These are phyloP conservation scores for Fraxinus angustifolia DNA, from an alignment of 305 asterid genomes.

Conservation along the genomic window DNA sequence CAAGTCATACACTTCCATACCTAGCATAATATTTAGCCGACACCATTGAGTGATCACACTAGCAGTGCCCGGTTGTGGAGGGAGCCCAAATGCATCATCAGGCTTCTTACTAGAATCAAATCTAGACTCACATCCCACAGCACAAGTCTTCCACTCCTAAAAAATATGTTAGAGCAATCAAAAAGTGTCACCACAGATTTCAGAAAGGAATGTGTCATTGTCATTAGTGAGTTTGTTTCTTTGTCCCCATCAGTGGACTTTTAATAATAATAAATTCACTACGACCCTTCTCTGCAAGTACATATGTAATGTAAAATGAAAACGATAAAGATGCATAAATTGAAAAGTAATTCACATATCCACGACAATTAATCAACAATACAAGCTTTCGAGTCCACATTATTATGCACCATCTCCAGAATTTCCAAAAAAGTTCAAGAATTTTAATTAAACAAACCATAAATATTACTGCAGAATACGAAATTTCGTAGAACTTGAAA, in stretches of 20 bases:
- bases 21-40: constrained; percentile 59
- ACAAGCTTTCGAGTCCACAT: background rate
- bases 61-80: constrained; percentile 40
- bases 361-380: background rate
- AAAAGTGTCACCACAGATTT: background rate
- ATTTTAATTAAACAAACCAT: background rate
- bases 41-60: constrained; percentile 88
- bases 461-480: background rate
- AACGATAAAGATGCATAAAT: background rate
- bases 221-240: constrained; percentile 10
- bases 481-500: background rate
- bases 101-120: constrained; percentile 34
- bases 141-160: constrained; percentile 68
- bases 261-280: constrained; percentile 11
- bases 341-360: background rate
- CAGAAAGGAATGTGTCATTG: background rate
- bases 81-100: constrained; percentile 71
- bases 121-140: constrained; percentile 74
- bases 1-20: no score
- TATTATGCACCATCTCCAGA: background rate
- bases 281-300: background rate
- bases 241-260: background rate
- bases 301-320: constrained; percentile 7
- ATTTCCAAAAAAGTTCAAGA: background rate
- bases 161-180: constrained; percentile 20